These are phyloP conservation scores for Berberis vulgaris DNA, from an alignment of 164 flowering plant species.

Conservation along the genomic window DNA sequence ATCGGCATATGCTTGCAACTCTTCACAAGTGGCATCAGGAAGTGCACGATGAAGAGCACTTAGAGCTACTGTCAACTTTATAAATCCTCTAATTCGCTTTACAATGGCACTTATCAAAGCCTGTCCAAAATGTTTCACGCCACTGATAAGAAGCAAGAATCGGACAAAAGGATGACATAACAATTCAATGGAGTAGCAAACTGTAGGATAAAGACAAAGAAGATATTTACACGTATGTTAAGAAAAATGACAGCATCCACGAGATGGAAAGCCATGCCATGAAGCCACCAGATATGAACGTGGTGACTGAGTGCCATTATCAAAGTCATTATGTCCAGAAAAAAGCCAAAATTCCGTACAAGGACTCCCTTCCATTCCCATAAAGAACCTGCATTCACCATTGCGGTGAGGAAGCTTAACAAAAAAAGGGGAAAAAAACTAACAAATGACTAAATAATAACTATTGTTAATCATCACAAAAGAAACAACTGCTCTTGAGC, in stretches of 20 bases:
- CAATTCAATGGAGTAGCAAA: background rate
- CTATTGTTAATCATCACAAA: background rate
- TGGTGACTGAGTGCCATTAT: constrained; percentile 89
- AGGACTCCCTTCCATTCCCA: constrained; percentile 83
- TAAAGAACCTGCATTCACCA: constrained; percentile 58
- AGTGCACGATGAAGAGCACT: constrained; percentile 86
- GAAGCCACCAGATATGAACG: constrained; percentile 92
- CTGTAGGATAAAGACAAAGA: background rate
- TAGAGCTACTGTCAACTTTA: constrained; percentile 65
- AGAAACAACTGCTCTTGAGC: too few relatives aligned
- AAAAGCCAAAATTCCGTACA: constrained; percentile 70
- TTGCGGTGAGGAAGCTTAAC: background rate
- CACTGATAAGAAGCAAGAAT: constrained; percentile 8
- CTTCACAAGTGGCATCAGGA: constrained; percentile 90
- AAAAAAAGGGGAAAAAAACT: background rate
- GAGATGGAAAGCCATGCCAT: constrained; percentile 95
- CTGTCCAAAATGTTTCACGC: constrained; percentile 28
- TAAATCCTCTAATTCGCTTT: constrained; percentile 69
- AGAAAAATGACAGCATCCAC: constrained; percentile 86
- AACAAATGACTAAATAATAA: background rate
- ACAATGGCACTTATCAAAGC: constrained; percentile 73
- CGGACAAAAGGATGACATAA: background rate
- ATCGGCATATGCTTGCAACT: constrained; percentile 78
- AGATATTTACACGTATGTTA: constrained; percentile 63
- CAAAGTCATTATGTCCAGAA: constrained; percentile 79